These are phyloP conservation scores for Aspergillus sclerotialis DNA, from an alignment of 2,329 filamentous ascomycete species.

Conservation along the genomic window DNA sequence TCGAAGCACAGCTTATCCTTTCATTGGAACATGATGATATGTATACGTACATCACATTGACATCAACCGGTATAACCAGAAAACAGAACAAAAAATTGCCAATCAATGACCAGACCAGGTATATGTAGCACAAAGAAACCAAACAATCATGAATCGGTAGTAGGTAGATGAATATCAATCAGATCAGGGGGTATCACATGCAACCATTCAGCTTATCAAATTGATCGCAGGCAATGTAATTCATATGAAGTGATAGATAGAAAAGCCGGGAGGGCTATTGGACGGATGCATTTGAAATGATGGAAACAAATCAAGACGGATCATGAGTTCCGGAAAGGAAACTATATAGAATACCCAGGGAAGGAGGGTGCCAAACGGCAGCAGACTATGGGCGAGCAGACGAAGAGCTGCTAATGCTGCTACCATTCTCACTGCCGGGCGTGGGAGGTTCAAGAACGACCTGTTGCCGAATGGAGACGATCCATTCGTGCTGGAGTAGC, in stretches of 20 bases:
- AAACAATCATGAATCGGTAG: no score
- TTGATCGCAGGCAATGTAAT: slow-evolving; percentile 1
- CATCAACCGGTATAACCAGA: background rate
- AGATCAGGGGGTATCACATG: slow-evolving; percentile 26
- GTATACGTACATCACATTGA: background rate
- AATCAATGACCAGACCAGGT: background rate
- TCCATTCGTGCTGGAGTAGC: slow-evolving; percentile 90
- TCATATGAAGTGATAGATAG: background rate
- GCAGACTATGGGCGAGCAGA: slow-evolving; percentile 1
- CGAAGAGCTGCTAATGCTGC: slow-evolving; percentile 20
- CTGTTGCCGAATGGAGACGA: slow-evolving; percentile 44
- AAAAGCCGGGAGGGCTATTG: background rate
- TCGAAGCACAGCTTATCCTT: background rate
- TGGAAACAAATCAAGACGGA: slow-evolving; percentile 1
- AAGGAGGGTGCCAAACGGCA: no score
- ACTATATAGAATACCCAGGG: no score
- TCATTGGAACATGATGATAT: background rate
- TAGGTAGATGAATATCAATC: background rate
- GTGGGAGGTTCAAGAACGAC: slow-evolving; percentile 40
- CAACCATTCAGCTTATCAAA: slow-evolving; percentile 9
- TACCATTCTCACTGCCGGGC: slow-evolving; percentile 28
- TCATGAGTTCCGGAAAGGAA: background rate
- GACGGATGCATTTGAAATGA: slow-evolving; percentile 1
- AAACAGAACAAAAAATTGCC: background rate
- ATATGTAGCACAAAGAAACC: no score